These are phyloP conservation scores for Lotmaria passim DNA, from an alignment of 208 protist genomes.

Conservation along the genomic window DNA sequence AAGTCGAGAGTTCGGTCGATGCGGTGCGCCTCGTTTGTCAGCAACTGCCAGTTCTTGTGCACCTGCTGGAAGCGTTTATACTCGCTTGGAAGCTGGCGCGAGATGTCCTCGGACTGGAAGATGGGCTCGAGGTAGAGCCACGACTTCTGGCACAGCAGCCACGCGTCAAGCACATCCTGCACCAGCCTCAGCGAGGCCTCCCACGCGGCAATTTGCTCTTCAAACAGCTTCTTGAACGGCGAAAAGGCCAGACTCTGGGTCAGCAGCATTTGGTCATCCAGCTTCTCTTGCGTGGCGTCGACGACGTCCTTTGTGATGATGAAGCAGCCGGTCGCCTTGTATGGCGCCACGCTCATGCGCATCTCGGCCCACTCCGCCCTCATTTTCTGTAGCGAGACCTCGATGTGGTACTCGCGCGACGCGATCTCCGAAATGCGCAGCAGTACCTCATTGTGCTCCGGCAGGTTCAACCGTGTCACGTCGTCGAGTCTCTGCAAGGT, in stretches of 20 bases:
- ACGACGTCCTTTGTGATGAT: constrained; percentile 89
- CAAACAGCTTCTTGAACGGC: constrained; percentile 97
- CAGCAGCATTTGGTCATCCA: constrained; percentile 96
- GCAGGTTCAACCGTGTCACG: constrained; percentile 72
- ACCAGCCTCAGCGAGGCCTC: constrained; percentile 90
- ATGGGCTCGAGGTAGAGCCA: constrained; percentile 98
- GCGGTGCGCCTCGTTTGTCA: constrained; percentile 86
- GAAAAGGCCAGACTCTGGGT: constrained; percentile 97
- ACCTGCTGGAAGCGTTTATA: constrained; percentile 94
- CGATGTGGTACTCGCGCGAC: constrained; percentile 96
- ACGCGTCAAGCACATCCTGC: constrained; percentile 95
- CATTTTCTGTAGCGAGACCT: constrained; percentile 95
- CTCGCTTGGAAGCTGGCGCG: constrained; percentile 93
- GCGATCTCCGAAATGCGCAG: constrained; percentile 94
- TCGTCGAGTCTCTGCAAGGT: constrained; percentile 92
- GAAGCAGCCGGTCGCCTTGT: constrained; percentile 94
- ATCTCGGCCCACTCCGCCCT: constrained; percentile 92
- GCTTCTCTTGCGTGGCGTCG: constrained; percentile 94
- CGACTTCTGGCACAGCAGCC: constrained; percentile 93
- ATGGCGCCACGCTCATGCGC: constrained; percentile 81
- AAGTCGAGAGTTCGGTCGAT: constrained; percentile 86
- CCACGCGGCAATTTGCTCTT: constrained; percentile 92
- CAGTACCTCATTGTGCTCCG: constrained; percentile 87
- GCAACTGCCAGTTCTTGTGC: constrained; percentile 95
- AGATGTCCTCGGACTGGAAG: constrained; percentile 97